These are phyloP conservation scores for Klebsormidium nitens DNA, from an alignment of 139 green algal genomes.

Conservation along the genomic window DNA sequence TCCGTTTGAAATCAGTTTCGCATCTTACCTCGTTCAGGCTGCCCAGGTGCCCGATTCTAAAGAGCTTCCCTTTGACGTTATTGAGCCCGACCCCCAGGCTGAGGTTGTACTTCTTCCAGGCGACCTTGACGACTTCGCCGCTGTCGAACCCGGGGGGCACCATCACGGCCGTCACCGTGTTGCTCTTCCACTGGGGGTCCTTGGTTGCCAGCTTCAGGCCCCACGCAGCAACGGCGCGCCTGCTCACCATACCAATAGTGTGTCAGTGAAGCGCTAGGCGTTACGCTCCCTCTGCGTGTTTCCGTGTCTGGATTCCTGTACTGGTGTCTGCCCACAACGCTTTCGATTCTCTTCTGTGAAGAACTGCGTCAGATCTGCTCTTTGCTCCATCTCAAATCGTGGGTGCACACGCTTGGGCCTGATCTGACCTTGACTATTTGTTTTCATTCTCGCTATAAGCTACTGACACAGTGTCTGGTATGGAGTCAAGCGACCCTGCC, in stretches of 20 bases:
- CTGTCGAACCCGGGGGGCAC: conserved; percentile 76
- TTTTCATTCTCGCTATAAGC: no score
- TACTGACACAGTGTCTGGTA: no score
- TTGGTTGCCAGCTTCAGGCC: conserved; percentile 89
- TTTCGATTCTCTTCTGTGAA: no score
- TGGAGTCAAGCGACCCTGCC: no score
- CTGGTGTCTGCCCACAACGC: no score
- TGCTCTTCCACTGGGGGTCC: conserved; percentile 69
- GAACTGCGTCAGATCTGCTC: no score
- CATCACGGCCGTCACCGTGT: conserved; percentile 91
- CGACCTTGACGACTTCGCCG: conserved; percentile 77
- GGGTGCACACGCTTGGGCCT: no score
- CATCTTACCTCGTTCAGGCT: conserved; percentile 95
- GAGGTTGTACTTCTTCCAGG: conserved; percentile 94
- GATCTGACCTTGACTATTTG: no score
- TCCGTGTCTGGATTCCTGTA: no score
- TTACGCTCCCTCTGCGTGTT: no score
- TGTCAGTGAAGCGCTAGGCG: no score
- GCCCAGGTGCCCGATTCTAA: conserved; percentile 93
- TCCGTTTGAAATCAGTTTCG: neutral
- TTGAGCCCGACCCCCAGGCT: conserved; percentile 86
- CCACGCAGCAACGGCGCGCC: conserved; percentile 76
- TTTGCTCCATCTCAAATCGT: no score
- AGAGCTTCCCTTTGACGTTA: conserved; percentile 92
- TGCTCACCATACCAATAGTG: conserved; percentile 6